Conservation (phyloP, 2,329 filamentous ascomycete species). For the Paecilomyces niveus region DNA sequence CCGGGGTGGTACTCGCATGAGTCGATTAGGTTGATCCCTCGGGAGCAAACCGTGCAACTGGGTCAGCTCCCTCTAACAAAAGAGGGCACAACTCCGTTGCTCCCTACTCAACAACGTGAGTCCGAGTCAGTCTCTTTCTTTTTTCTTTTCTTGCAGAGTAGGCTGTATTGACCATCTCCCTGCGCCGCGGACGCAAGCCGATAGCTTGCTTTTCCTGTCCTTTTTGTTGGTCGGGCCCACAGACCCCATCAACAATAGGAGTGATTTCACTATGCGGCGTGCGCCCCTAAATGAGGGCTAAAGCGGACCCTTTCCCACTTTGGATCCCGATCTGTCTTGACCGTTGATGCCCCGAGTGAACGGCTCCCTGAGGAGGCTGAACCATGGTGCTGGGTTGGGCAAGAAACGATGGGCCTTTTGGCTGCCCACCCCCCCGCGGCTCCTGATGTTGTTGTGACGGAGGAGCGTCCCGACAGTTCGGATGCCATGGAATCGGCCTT, state of each 20-base stretch:
- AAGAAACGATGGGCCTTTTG: constrained; percentile 2
- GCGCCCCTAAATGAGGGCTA: not conserved
- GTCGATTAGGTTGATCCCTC: not conserved
- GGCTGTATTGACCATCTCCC: not conserved
- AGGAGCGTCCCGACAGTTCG: constrained; percentile 10
- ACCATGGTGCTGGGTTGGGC: constrained; percentile 9
- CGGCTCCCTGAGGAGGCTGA: constrained; percentile 2
- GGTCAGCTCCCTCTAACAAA: not conserved
- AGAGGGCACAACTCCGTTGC: not conserved
- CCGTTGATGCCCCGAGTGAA: not conserved
- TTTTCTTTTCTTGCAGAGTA: not conserved
- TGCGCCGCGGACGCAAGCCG: not conserved
- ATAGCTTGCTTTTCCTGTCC: not conserved
- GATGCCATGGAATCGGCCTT: constrained; percentile 7
- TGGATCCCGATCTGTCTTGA: not conserved
- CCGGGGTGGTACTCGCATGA: not conserved
- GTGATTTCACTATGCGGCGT: not conserved
- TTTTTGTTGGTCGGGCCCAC: not conserved
- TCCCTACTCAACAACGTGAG: not conserved
- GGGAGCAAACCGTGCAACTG: not conserved
- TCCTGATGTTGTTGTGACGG: constrained; percentile 1
- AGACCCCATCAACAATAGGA: not conserved
- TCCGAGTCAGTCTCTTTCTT: not conserved
- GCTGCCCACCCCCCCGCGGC: not conserved
- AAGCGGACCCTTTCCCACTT: not conserved